These are phyloP conservation scores for Diaporthe sp. DNA, from an alignment of 2,329 filamentous ascomycete genomes.

Conservation along the genomic window DNA sequence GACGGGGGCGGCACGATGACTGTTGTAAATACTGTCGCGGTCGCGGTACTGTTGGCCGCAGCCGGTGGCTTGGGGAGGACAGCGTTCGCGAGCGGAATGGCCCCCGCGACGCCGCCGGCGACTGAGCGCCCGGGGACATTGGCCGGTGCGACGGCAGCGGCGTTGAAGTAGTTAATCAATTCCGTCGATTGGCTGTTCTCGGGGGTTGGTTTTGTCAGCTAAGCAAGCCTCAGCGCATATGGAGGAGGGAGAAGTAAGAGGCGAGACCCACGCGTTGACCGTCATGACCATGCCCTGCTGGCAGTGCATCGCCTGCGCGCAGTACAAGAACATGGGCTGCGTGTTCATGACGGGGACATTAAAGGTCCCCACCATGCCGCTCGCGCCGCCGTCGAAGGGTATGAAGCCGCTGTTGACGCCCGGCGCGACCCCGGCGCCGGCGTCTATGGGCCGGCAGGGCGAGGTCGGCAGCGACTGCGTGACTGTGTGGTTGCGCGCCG, in stretches of 20 bases:
- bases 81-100: conserved; percentile 33
- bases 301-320: conserved; percentile 63
- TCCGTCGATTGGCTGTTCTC: background rate
- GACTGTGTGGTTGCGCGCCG: conserved; percentile 47
- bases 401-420: conserved; percentile 59
- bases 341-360: conserved; percentile 60
- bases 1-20: conserved; percentile 23
- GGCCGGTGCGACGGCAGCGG: background rate
- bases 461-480: conserved; percentile 55
- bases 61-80: conserved; percentile 12
- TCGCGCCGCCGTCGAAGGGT: conserved; percentile 53
- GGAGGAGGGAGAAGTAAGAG: background rate
- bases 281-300: conserved; percentile 65
- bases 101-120: conserved; percentile 30
- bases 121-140: conserved; percentile 29
- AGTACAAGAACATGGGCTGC: conserved; percentile 65
- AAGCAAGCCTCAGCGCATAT: background rate
- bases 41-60: conserved; percentile 14
- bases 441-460: conserved; percentile 56
- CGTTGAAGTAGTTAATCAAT: conserved; percentile 30
- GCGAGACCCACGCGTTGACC: conserved; percentile 54
- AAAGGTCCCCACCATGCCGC: conserved; percentile 58
- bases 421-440: conserved; percentile 44
- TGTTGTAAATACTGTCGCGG: conserved; percentile 35
- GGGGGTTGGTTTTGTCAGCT: background rate